A percentile compares a stretch with the other conserved stretches of the same genome.
These are phyloP conservation scores for Fraxinus floribunda DNA, from an alignment of 305 asterid species.

Conservation along the genomic window DNA sequence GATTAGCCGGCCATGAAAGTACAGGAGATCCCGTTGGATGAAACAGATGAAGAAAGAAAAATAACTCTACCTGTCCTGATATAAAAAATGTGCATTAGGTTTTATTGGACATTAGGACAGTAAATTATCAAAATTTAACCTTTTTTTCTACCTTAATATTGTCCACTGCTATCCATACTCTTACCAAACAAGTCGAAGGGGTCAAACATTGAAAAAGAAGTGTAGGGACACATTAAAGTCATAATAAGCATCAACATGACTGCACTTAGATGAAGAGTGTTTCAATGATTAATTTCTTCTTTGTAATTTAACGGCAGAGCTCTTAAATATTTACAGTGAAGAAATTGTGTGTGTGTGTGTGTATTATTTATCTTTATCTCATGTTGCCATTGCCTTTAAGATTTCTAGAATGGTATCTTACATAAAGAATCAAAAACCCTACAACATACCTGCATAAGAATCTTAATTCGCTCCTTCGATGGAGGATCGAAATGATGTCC, in stretches of 20 bases:
- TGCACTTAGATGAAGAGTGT: background rate
- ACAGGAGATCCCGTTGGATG: background rate
- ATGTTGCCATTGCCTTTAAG: background rate
- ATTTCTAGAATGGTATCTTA: background rate
- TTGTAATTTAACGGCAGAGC: background rate
- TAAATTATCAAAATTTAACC: background rate
- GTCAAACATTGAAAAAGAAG: background rate
- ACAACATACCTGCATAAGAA: constrained; percentile 56
- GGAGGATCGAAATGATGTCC: constrained; percentile 98
- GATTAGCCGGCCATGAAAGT: background rate
- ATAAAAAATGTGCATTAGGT: background rate
- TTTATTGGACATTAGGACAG: background rate
- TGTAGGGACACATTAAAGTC: background rate
- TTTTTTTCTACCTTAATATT: background rate
- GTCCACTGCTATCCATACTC: background rate
- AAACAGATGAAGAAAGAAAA: background rate
- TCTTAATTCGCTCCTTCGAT: constrained; percentile 59
- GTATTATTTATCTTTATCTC: background rate
- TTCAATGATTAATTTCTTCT: background rate
- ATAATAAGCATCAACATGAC: background rate
- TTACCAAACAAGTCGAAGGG: background rate
- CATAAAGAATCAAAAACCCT: background rate
- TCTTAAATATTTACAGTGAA: background rate
- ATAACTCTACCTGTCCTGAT: background rate
- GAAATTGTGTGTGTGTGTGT: background rate